Evolutionary conservation across 768 basidiomycete species (phyloP).

Genomic region (Termitomyces eurrhizus): DNA sequence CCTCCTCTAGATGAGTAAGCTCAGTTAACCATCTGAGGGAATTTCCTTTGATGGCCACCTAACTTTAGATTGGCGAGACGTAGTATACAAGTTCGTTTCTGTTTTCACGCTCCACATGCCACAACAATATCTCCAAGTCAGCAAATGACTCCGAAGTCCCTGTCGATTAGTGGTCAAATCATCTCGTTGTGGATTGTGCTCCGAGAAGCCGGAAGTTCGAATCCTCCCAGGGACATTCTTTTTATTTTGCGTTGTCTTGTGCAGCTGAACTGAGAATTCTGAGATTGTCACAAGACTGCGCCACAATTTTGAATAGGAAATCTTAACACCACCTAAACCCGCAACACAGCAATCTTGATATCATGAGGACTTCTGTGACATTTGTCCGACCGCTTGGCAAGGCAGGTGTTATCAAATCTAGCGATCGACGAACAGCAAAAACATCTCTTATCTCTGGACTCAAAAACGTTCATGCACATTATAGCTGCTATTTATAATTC

Average conservation of each 20-base stretch:
- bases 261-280: not conserved
- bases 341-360: not conserved
- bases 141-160: not conserved
- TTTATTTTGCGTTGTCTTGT: not conserved
- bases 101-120: too few species aligned
- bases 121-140: too few species aligned
- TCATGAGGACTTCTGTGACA: not conserved
- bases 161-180: constrained; percentile 21
- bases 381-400: not conserved
- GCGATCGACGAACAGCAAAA: constrained; percentile 3
- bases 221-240: constrained; percentile 22
- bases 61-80: too few species aligned
- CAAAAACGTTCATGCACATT: not conserved
- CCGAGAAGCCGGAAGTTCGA: constrained; percentile 26
- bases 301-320: not conserved
- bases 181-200: constrained; percentile 18
- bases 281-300: not conserved
- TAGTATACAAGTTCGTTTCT: too few species aligned
- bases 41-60: too few species aligned
- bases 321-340: not conserved
- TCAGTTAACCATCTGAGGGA: too few species aligned
- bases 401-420: not conserved
- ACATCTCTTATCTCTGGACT: not conserved
- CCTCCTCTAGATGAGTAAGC: too few species aligned
- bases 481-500: not conserved